Base-by-base conservation (phyloP, 805 yeast genomes). In the Candida insectalens region DNA sequence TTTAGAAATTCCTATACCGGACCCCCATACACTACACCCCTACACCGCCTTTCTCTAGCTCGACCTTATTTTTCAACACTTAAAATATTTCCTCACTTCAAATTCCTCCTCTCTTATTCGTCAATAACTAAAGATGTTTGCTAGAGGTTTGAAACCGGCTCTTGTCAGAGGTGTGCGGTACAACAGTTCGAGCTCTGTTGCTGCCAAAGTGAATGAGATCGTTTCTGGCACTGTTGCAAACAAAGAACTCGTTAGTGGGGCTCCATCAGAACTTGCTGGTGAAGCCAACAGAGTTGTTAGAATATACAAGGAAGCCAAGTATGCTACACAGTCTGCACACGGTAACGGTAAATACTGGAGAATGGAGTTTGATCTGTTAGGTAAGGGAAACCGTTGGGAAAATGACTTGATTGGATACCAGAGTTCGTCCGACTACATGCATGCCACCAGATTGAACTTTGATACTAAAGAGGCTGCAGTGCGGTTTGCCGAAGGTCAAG, bases 321-420 rank as follows among this genome's bases (percentile, higher is more conserved):
- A 84, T 12, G 94, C 94, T 25, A 83, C 88, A 13, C 95, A 83
- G 62, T 74, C 83, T 23, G 84, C 88, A 9, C 48, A 47, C 14
- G 61, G 64, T 47, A 68, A 71, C 48, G 66, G 71, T 14, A 55
- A 60, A 36, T 55, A 50, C 44, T 83, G 95, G 95, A 75, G 73
- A 49, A 51, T 83, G 36, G 94, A 83, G 58, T 83, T 92, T 89
- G 94, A 84, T 51, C 71, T 83, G 27, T 60, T 78, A 36, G 76
- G 76, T 29, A 74, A 77, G 49, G 83, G 81, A 16, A 75, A 83
- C 63, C 65, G 92, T 53, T 83, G 94, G 94, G 95, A 83, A 53
- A 83, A 83, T 58, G 89, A 82, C 54, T 65, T 83, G 53, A 83
- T 83, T 58, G 95, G 95, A 18, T 83, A 82, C 65, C 88, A 82